Evolutionary conservation across 192 early-diverging fungal species (phyloP).

Genomic region (Backusella macrospora): DNA sequence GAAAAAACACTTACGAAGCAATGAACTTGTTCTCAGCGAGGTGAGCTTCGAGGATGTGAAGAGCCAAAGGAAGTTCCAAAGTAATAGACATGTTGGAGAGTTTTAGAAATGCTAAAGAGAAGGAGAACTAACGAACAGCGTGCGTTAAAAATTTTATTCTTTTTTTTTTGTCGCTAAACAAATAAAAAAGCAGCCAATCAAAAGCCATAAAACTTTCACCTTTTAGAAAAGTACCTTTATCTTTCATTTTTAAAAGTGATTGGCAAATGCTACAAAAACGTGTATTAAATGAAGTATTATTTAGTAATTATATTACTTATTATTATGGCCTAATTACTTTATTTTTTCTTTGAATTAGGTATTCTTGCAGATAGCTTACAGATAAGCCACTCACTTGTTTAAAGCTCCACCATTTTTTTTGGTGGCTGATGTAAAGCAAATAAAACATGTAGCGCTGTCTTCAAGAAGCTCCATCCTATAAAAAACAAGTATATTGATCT

Average conservation of each 20-base stretch:
- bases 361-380: not conserved
- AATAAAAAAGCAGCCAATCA: not conserved
- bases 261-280: not conserved
- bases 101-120: slow-evolving; percentile 26
- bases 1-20: slow-evolving; percentile 26
- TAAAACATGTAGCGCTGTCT: not conserved
- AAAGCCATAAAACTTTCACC: not conserved
- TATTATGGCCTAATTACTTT: not conserved
- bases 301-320: not conserved
- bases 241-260: not conserved
- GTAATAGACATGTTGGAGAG: slow-evolving; percentile 40
- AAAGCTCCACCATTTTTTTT: slow-evolving; percentile 3
- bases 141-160: slow-evolving; percentile 23
- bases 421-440: slow-evolving; percentile 3
- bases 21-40: slow-evolving; percentile 42
- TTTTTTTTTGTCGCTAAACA: slow-evolving; percentile 9
- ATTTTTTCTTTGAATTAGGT: not conserved
- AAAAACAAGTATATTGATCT: not conserved
- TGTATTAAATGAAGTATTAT: not conserved
- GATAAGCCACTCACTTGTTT: slow-evolving; percentile 11
- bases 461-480: not conserved
- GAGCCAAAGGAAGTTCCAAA: slow-evolving; percentile 41
- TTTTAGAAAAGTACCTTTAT: not conserved
- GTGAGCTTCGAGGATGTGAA: slow-evolving; percentile 43
- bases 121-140: slow-evolving; percentile 16